phyloP scores from a whole-genome alignment of 768 basidiomycete species.

The Termitomyces sp. region DNA sequence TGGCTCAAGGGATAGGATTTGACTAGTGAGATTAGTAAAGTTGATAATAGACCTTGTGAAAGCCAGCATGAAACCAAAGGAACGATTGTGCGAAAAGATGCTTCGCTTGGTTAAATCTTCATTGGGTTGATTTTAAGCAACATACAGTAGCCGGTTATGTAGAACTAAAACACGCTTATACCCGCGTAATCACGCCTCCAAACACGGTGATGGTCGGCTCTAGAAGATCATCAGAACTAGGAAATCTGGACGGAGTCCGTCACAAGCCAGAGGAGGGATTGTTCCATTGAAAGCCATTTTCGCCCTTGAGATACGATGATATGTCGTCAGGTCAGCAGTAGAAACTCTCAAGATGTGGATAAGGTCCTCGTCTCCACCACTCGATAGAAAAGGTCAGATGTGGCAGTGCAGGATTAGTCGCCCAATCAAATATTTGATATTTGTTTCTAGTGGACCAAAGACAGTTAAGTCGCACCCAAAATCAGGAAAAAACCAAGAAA shows the following conservation, averaged over 20 bases:
- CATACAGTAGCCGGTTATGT: background rate
- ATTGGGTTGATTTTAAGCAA: background rate
- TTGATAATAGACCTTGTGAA: background rate
- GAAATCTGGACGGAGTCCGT: background rate
- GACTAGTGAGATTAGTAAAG: background rate
- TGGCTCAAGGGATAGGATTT: conserved; percentile 4
- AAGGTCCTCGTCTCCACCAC: background rate
- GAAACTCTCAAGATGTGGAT: background rate
- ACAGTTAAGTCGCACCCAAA: background rate
- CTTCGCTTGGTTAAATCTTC: background rate
- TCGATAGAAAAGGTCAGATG: background rate
- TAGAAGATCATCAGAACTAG: too few species aligned
- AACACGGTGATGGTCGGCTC: background rate
- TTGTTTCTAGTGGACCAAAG: background rate
- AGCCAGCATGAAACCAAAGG: background rate
- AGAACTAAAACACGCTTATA: background rate
- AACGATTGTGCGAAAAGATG: background rate
- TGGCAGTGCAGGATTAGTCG: background rate
- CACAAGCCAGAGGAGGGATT: background rate
- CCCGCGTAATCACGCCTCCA: background rate
- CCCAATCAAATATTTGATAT: background rate
- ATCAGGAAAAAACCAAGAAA: background rate
- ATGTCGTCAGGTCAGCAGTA: background rate
- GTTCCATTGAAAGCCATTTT: background rate
- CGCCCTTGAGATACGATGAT: background rate